phyloP scores from a whole-genome alignment of 73 alveolate genomes.

The Stentor coeruleus region DNA sequence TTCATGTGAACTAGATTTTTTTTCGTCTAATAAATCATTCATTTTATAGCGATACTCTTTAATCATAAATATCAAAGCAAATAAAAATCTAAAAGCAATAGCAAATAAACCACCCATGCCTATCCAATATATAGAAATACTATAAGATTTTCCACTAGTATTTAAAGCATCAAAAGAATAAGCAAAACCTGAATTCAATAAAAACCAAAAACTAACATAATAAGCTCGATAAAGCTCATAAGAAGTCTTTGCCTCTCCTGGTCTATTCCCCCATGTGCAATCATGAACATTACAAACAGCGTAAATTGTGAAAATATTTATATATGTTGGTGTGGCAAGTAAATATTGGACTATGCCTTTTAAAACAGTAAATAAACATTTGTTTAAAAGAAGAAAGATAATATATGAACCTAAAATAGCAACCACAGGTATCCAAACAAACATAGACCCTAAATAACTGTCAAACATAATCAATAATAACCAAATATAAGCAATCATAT shows the following conservation, averaged over 20 bases:
- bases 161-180: background rate
- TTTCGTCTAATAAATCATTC: too few relatives aligned
- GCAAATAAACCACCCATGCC: background rate
- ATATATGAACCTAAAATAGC: background rate
- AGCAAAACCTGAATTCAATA: background rate
- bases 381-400: background rate
- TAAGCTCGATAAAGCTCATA: conserved; percentile 9
- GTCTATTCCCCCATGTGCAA: conserved; percentile 24
- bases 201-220: background rate
- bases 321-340: conserved; percentile 3
- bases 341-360: background rate
- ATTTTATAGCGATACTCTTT: too few relatives aligned
- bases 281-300: conserved; percentile 28
- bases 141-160: background rate
- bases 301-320: conserved; percentile 17
- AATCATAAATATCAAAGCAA: too few relatives aligned
- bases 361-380: background rate
- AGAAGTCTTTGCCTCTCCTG: background rate
- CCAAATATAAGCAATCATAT: background rate
- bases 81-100: conserved; percentile 11
- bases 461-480: background rate
- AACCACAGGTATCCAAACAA: background rate
- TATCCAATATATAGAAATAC: background rate
- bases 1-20: too few relatives aligned
- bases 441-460: background rate